phyloP scores from a whole-genome alignment of 2,329 filamentous ascomycete genomes.

The Bipolaris victoriae region DNA sequence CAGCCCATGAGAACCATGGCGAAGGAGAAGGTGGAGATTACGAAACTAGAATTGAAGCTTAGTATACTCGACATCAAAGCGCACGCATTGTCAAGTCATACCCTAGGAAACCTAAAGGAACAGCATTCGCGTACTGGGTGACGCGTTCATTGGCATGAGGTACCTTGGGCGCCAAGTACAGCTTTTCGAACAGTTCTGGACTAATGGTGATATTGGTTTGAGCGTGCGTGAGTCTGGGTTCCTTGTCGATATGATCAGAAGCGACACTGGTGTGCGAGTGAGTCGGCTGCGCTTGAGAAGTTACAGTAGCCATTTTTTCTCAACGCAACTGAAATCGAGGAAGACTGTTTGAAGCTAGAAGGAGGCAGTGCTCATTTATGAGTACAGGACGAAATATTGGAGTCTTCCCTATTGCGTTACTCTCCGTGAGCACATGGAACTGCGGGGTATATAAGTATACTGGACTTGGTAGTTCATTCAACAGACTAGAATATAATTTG shows the following conservation, averaged over 20 bases:
- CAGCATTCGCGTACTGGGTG: constrained; percentile 33
- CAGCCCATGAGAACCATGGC: constrained; percentile 51
- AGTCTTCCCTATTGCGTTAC: not conserved
- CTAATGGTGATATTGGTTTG: constrained; percentile 36
- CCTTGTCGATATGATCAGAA: constrained; percentile 29
- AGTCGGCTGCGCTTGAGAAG: not conserved
- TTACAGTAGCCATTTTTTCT: constrained; percentile 8
- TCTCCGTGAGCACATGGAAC: not conserved
- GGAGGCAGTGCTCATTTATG: not conserved
- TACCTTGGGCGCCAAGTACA: constrained; percentile 36
- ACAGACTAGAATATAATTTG: not conserved
- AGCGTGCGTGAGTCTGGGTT: constrained; percentile 26
- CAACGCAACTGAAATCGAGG: not conserved
- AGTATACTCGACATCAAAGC: not conserved
- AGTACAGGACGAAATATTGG: not conserved
- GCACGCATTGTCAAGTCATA: constrained; percentile 4
- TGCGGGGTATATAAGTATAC: not conserved
- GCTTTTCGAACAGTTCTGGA: constrained; percentile 39
- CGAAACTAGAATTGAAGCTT: constrained; percentile 31
- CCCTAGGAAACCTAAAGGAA: constrained; percentile 40
- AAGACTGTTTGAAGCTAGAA: not conserved
- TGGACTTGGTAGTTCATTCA: not conserved
- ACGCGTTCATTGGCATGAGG: constrained; percentile 29
- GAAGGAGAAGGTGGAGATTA: constrained; percentile 51
- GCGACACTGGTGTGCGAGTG: constrained; percentile 11